Base-by-base conservation (phyloP, 371 early-diverging fungal genomes). In the Mucor piriformis region DNA sequence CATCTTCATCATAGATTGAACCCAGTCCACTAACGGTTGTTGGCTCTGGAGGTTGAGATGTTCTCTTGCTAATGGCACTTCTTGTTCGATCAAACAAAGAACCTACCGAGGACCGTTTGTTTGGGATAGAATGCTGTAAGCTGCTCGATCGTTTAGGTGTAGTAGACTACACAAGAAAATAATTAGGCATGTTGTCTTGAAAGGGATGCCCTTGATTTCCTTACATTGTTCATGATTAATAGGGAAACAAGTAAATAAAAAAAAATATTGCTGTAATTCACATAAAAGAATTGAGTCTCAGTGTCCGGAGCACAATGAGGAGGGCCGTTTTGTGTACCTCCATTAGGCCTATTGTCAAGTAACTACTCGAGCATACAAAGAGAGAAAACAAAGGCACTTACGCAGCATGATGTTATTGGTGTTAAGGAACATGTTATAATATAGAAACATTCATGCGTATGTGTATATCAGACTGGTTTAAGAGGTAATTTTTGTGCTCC, bases 111-210 rank as follows among this genome's bases (percentile, higher is more conserved):
- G 63, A 50, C 0, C 61, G 34, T 49, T 54, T 61, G 7, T 27
- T 51, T 5, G 23, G 13, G 3, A 16, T 23, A n/a, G 44, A n/a
- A 25, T 40, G 35, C n/a, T 50, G 44, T 48, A 64, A 48, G 12
- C 64, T 64, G n/a, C 58, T 64, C 12, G 54, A 34, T 53, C 64
- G 57, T 43, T 52, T 64, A 16, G 63, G 57, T 43, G 58, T 53
- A 10, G 13, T 52, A 33, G 34, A 35, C 25, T 42, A 42, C n/a
- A 15, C 16, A 38, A 15, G 38, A n/a, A 15, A 15, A 16, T 11
- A 38, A 38, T 29, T 29, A 29, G 29, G 38, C 12, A 16, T 12
- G 38, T n/a, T n/a, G n/a, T n/a, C n/a, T n/a, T n/a, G n/a, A n/a
- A n/a, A n/a, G n/a, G n/a, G n/a, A n/a, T n/a, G n/a, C n/a, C n/a